Conservation (phyloP, 441 rosid genomes). For the Populus tomentosa region DNA sequence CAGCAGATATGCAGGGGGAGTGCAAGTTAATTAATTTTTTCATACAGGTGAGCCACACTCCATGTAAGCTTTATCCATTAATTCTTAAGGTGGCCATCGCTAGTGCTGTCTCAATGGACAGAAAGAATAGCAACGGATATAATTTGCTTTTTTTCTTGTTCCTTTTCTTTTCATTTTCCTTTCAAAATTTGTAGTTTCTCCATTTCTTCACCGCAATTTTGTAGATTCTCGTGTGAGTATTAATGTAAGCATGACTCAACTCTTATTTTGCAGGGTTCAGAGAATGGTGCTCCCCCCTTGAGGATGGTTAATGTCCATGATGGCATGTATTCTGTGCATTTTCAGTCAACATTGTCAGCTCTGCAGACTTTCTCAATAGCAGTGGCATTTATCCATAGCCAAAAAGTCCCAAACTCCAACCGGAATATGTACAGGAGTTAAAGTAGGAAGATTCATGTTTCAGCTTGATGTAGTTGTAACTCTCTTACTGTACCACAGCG, state of each 20-base stretch:
- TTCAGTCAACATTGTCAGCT: slow-evolving; percentile 58
- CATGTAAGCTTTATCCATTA: slow-evolving; percentile 1
- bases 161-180: neutral
- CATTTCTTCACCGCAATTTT: neutral
- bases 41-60: slow-evolving; percentile 39
- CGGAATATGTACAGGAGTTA: slow-evolving; percentile 44
- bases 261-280: slow-evolving; percentile 52
- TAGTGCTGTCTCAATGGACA: neutral
- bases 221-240: neutral
- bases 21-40: slow-evolving; percentile 58
- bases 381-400: slow-evolving; percentile 63
- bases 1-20: slow-evolving; percentile 31
- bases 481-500: slow-evolving; percentile 15
- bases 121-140: slow-evolving; percentile 2
- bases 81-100: neutral
- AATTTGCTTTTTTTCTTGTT: neutral
- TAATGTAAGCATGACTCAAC: slow-evolving; percentile 4
- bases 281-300: slow-evolving; percentile 42
- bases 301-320: slow-evolving; percentile 58
- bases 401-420: slow-evolving; percentile 44
- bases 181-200: neutral
- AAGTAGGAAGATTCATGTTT: slow-evolving; percentile 32
- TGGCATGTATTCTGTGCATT: slow-evolving; percentile 66
- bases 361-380: slow-evolving; percentile 80
- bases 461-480: slow-evolving; percentile 29